Conservation (phyloP, 768 basidiomycete species). For the Hypsizygus marmoreus region DNA sequence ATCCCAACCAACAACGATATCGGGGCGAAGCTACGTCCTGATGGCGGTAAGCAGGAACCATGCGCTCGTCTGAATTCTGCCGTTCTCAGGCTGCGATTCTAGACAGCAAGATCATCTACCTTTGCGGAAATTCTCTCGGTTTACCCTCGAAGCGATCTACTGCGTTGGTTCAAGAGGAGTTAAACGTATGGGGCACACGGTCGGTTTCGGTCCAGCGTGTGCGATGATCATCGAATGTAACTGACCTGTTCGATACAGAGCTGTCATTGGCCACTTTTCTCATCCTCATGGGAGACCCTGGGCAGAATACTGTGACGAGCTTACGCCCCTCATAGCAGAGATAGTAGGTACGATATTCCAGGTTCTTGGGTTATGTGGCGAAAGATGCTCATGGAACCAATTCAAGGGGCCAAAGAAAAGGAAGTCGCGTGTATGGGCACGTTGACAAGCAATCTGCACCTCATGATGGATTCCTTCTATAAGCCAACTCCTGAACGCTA, state of each 20-base stretch:
- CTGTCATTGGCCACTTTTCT: constrained; percentile 84
- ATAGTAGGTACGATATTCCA: constrained; percentile 70
- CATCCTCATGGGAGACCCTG: constrained; percentile 87
- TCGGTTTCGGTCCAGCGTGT: constrained; percentile 30
- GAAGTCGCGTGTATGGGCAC: constrained; percentile 98
- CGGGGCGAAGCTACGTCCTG: constrained; percentile 39
- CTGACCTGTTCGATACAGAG: constrained; percentile 47
- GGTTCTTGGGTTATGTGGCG: neutral
- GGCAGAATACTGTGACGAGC: constrained; percentile 73
- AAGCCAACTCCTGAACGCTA: constrained; percentile 80
- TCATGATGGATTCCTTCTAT: constrained; percentile 94
- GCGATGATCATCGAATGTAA: constrained; percentile 14
- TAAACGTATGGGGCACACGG: constrained; percentile 80
- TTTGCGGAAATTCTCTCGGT: constrained; percentile 96
- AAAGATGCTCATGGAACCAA: constrained; percentile 22
- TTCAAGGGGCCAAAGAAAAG: constrained; percentile 75
- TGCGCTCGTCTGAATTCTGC: neutral
- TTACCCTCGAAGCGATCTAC: constrained; percentile 74
- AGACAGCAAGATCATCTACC: constrained; percentile 71
- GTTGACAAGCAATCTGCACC: constrained; percentile 92
- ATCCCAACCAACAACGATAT: constrained; percentile 57
- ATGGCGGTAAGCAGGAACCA: constrained; percentile 35
- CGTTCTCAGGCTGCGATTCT: constrained; percentile 22
- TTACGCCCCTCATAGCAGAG: constrained; percentile 75
- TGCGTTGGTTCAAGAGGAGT: constrained; percentile 76